These are phyloP conservation scores for Carallia pectinifolia DNA, from an alignment of 345 rosid species.

Conservation along the genomic window DNA sequence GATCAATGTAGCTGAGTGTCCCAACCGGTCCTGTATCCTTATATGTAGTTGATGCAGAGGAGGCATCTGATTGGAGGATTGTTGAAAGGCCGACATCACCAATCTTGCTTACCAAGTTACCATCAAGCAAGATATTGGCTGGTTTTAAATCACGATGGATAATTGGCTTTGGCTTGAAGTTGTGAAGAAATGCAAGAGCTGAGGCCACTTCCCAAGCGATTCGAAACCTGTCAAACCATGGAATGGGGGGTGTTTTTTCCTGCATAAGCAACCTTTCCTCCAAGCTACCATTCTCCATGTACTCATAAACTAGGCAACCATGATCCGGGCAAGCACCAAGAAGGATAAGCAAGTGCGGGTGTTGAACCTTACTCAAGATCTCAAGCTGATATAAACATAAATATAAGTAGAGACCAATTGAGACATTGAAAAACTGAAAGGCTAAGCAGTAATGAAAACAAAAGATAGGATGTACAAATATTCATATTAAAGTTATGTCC, in stretches of 20 bases:
- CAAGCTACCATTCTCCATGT: slow-evolving; percentile 86
- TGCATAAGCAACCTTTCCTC: slow-evolving; percentile 57
- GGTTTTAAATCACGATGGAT: slow-evolving; percentile 94
- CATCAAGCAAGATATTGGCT: slow-evolving; percentile 80
- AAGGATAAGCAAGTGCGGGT: slow-evolving; percentile 88
- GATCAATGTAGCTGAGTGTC: slow-evolving; percentile 81
- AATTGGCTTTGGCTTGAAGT: slow-evolving; percentile 65
- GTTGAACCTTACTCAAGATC: slow-evolving; percentile 75
- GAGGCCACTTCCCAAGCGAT: slow-evolving; percentile 94
- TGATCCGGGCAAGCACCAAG: slow-evolving; percentile 81
- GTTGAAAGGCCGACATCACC: slow-evolving; percentile 91
- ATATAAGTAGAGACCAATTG: slow-evolving; percentile 4
- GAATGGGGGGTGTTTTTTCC: slow-evolving; percentile 54
- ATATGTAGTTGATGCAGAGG: slow-evolving; percentile 30
- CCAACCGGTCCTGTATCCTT: slow-evolving; percentile 73
- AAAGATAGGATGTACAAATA: too few relatives aligned
- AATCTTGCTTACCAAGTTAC: slow-evolving; percentile 76
- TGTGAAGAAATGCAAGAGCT: slow-evolving; percentile 78
- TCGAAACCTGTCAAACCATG: slow-evolving; percentile 72
- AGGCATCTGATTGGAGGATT: slow-evolving; percentile 42
- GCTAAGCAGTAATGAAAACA: too few relatives aligned
- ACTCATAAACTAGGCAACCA: slow-evolving; percentile 77
- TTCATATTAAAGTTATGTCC: too few relatives aligned
- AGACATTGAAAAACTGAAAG: too few relatives aligned
- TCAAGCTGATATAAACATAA: slow-evolving; percentile 51